Base-by-base conservation (phyloP, 2,329 filamentous ascomycete species). In the Ophiostoma perfectum region DNA sequence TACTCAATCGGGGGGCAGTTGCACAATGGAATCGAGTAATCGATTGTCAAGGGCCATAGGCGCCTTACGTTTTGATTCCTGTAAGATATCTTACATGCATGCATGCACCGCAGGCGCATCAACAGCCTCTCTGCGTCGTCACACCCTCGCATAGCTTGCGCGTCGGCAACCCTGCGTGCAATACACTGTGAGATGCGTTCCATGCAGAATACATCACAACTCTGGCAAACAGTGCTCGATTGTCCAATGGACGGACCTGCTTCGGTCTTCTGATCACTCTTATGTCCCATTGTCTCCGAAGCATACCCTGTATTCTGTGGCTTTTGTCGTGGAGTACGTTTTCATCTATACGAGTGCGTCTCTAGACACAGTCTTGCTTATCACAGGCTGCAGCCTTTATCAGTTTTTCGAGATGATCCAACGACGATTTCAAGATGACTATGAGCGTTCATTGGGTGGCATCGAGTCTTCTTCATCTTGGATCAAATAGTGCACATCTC, bases 21-120 rank as follows among this genome's bases (percentile, higher is more conserved):
- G 41, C 18, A 44, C 63, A 64, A 64, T 64, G 39, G n/a, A 64
- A 45, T 64, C 42, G 63, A 64, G 62, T 64, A 64, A 64, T 64
- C n/a, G 39, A 64, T 45, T 64, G 62, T 64, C 62, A 63, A 42
- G 38, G 5, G 8, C 60, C 38, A 18, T 16, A 18, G 39, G 6
- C 39, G 62, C 16, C 39, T 45, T 64, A 64, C 62, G 62, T 64
- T 64, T 18, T 5, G 60, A n/a, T 18, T 11, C 39, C 9, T 39
- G 27, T 36, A 27, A 27, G 27, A 27, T 27, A 27, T 27, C 27
- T 27, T 27, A 27, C 27, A 27, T 27, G 27, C 27, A 27, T 27
- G 27, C 27, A 27, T 27, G 27, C 27, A 27, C 27, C 27, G 27
- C 27, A 27, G 27, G 27, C 27, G 27, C 27, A 27, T 27, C 27